Conservation (phyloP, 805 yeast species). For the Saccharomycopsis fodiens region DNA sequence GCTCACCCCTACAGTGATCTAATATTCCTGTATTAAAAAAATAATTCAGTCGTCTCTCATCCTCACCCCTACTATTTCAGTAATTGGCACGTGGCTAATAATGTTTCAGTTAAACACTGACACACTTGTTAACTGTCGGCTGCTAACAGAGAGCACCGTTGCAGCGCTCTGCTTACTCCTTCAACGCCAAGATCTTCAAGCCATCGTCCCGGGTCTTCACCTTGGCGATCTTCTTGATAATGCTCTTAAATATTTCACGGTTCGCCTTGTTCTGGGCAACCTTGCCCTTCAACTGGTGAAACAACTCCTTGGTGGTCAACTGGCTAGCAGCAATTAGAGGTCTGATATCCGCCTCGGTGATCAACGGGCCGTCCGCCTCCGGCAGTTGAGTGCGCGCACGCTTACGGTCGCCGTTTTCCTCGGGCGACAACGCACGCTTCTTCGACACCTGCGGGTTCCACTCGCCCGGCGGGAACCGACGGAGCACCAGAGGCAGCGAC, state of each 20-base stretch:
- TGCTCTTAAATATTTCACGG: conserved; percentile 48
- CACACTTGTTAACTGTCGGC: too few relatives aligned
- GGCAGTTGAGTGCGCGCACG: conserved; percentile 13
- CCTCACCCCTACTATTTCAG: not conserved
- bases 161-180: not conserved
- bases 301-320: conserved; percentile 53
- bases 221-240: conserved; percentile 50
- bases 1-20: not conserved
- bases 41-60: not conserved
- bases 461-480: conserved; percentile 67
- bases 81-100: not conserved
- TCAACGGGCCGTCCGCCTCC: conserved; percentile 29
- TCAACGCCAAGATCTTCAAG: conserved; percentile 15
- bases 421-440: conserved; percentile 28
- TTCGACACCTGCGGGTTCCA: conserved; percentile 67
- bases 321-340: conserved; percentile 41
- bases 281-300: conserved; percentile 52
- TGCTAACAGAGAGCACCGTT: too few relatives aligned
- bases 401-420: conserved; percentile 25
- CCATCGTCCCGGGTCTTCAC: conserved; percentile 36
- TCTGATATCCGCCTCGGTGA: conserved; percentile 69
- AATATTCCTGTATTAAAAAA: not conserved
- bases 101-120: too few relatives aligned
- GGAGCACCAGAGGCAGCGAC: conserved; percentile 53
- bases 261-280: conserved; percentile 59